Base-by-base conservation (phyloP, 768 basidiomycete species). In the Neoboletus brunneissimus region DNA sequence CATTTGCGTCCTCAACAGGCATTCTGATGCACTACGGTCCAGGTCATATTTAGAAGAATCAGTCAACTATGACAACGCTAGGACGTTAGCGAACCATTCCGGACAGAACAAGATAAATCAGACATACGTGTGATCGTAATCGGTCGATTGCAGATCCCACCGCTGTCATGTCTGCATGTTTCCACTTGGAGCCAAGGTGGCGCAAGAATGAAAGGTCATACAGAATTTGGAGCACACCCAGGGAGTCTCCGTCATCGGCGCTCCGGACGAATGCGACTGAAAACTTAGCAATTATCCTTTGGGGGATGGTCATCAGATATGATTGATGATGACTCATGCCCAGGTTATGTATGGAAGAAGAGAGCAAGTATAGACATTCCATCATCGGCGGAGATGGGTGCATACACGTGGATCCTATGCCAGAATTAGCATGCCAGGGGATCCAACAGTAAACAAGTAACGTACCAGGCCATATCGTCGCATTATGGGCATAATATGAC, bases 1-100 rank as follows among this genome's bases (percentile, higher is more conserved):
- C 25, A 81, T 81, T 63, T 88, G 89, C 25, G 79, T 81, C 55
- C 83, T 78, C 38, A 75, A 62, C 23, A 90, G 73, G 60, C 76
- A 77, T 49, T 83, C 81, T 9, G 73, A 31, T 70, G 58, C 56
- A 71, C 56, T 57, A 60, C 65, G 48, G 51, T 75, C 72, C 54
- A 54, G 53, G 59, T 72, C 65, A 31, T 56, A 34, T 35, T 49
- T 27, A 13, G 53, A 51, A 35, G 55, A 18, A 47, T 52, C 53
- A 15, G 38, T 18, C 15, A 67, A 29, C 71, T 73, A 34, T 12
- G 57, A 57, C 13, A 52, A 41, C 20, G 16, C 38, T 12, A 18
- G 32, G n/a, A 38, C 3, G 41, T 67, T 16, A 60, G 56, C 23
- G 37, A 34, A 29, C 20, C 12, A 34, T 44, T n/a, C 13, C 31